phyloP scores from a whole-genome alignment of 495 filamentous ascomycete genomes.

The Penicillium malachiteum region DNA sequence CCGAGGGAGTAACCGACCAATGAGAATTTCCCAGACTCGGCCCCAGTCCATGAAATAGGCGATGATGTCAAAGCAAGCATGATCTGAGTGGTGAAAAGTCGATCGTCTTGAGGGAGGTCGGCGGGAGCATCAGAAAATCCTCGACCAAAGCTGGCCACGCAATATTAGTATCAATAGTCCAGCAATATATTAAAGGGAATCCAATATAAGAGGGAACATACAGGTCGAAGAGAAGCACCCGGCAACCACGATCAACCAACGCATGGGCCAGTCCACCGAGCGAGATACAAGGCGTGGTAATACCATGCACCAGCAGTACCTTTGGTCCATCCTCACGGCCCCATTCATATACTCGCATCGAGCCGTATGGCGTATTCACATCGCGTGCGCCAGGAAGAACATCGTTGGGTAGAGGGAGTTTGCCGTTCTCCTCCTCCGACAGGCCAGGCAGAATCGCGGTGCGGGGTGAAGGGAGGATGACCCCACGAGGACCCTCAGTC shows the following conservation, averaged over 20 bases:
- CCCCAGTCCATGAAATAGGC: slow-evolving; percentile 63
- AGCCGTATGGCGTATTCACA: slow-evolving; percentile 75
- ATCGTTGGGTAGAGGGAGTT: slow-evolving; percentile 70
- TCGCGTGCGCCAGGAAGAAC: slow-evolving; percentile 72
- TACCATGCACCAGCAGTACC: slow-evolving; percentile 82
- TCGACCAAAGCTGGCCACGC: slow-evolving; percentile 62
- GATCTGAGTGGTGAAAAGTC: slow-evolving; percentile 74
- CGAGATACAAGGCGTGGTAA: slow-evolving; percentile 77
- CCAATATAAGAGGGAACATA: slow-evolving; percentile 18
- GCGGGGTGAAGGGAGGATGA: slow-evolving; percentile 47
- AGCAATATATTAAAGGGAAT: background rate
- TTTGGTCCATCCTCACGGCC: slow-evolving; percentile 78
- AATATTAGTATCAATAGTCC: background rate
- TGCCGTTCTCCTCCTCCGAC: slow-evolving; percentile 43
- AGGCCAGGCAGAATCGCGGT: slow-evolving; percentile 44
- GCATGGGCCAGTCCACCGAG: slow-evolving; percentile 65
- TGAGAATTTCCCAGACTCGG: slow-evolving; percentile 55
- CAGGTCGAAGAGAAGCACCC: slow-evolving; percentile 78
- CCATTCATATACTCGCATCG: slow-evolving; percentile 83
- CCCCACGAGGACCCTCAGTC: slow-evolving; percentile 8
- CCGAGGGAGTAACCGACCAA: slow-evolving; percentile 85
- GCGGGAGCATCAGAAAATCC: slow-evolving; percentile 73
- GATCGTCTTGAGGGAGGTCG: slow-evolving; percentile 66
- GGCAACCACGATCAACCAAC: slow-evolving; percentile 70
- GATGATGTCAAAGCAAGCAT: slow-evolving; percentile 70